Percentiles rank a stretch among this genome's conserved stretches.
Evolutionary conservation across 2,329 filamentous ascomycete genomes (phyloP).

Genomic region (Aspergillus chevalieri): DNA sequence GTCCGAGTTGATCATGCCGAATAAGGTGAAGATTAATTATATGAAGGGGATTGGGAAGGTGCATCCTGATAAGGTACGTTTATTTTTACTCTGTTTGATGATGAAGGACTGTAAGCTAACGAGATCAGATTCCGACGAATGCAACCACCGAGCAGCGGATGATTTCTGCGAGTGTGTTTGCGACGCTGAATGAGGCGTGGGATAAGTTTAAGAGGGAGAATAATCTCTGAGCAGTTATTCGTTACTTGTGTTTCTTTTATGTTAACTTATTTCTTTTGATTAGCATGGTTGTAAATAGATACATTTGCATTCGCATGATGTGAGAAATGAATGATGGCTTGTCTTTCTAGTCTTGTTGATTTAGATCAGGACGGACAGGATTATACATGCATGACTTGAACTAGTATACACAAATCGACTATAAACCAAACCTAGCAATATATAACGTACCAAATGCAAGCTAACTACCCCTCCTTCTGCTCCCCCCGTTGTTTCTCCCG

Average conservation of each 20-base stretch:
- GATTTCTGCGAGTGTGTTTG: slow-evolving; percentile 61
- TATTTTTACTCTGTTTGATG: neutral
- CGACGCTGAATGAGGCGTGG: slow-evolving; percentile 61
- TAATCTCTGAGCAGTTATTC: slow-evolving; percentile 36
- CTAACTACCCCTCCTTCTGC: slow-evolving; percentile 2
- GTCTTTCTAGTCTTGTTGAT: neutral
- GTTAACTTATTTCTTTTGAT: neutral
- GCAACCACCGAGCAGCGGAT: slow-evolving; percentile 63
- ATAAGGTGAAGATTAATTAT: slow-evolving; percentile 94
- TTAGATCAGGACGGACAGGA: neutral
- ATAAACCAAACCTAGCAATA: neutral
- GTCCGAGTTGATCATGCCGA: slow-evolving; percentile 85
- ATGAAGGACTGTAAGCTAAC: slow-evolving; percentile 1
- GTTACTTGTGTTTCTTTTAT: neutral
- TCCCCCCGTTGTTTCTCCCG: slow-evolving; percentile 10
- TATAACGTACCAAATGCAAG: neutral
- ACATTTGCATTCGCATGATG: slow-evolving; percentile 4
- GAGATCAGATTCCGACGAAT: slow-evolving; percentile 50
- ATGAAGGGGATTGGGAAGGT: slow-evolving; percentile 99
- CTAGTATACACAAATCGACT: too few species aligned
- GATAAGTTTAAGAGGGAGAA: slow-evolving; percentile 63
- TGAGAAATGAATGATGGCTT: neutral
- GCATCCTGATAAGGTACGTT: slow-evolving; percentile 88
- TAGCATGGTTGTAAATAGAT: slow-evolving; percentile 8
- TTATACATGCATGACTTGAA: neutral